Percentiles rank a stretch among this genome's conserved stretches.
Conservation (phyloP, 164 flowering plant genomes). For the Buxus sempervirens region DNA sequence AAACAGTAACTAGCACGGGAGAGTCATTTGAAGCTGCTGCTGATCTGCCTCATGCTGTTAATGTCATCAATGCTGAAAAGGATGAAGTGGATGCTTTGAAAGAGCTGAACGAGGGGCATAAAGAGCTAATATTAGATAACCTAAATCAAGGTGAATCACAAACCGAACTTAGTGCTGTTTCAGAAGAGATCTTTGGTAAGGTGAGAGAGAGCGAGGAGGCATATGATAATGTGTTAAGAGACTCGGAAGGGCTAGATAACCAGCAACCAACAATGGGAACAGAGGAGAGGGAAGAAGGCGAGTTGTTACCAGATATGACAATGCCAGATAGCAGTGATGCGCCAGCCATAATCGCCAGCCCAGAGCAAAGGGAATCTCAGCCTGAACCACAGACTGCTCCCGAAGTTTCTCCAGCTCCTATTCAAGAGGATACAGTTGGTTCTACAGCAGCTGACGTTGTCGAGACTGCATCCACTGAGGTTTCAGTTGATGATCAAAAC, state of each 20-base stretch:
- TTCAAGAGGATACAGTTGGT: constrained; percentile 28
- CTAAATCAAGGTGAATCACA: constrained; percentile 29
- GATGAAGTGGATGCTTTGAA: constrained; percentile 35
- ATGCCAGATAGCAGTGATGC: constrained; percentile 38
- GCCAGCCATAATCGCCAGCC: constrained; percentile 20
- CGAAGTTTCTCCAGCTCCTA: constrained; percentile 29
- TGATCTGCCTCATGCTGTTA: constrained; percentile 29
- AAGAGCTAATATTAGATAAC: constrained; percentile 27
- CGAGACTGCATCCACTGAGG: constrained; percentile 33
- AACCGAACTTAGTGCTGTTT: constrained; percentile 20
- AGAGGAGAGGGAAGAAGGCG: constrained; percentile 85
- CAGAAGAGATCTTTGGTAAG: constrained; percentile 36
- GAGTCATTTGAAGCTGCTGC: constrained; percentile 35
- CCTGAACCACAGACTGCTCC: constrained; percentile 29
- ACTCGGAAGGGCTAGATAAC: constrained; percentile 36
- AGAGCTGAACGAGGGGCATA: constrained; percentile 32
- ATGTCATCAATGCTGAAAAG: constrained; percentile 33
- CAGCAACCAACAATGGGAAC: constrained; percentile 30
- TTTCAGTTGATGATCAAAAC: constrained; percentile 22
- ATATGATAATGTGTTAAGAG: constrained; percentile 36
- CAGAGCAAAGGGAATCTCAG: constrained; percentile 38
- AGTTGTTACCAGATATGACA: constrained; percentile 45
- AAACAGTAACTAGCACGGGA: constrained; percentile 24
- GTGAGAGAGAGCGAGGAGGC: constrained; percentile 27
- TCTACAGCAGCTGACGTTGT: constrained; percentile 21